Evolutionary conservation across 306 rosid genomes (phyloP), one percentile per base, ranked within the genome.

Genomic region (Quercus berberidifolia): DNA sequence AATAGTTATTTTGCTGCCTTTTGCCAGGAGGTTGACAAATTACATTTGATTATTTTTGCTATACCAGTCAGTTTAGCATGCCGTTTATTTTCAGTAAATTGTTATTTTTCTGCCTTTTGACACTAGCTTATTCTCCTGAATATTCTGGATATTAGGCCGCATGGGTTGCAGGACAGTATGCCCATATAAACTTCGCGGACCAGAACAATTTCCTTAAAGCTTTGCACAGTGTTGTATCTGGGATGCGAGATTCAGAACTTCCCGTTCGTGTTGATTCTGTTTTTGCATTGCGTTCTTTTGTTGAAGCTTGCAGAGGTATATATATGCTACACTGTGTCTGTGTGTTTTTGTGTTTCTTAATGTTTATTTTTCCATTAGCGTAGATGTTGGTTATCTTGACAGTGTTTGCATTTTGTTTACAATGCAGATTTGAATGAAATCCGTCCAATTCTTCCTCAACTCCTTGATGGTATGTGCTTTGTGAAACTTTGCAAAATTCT

Each of bases 141-240:
- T 73, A 79, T 73, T 77, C 51, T 80, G 82, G 60, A 75, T 79
- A 74, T 81, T 81, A 94, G 98, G 97, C 98, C 13, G 97, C 98
- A 71, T 94, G 98, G 98, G 98, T 94, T 80, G 92, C 97, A 2
- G 98, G 98, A 86, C 98, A 94, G 77, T 94, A 94, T 82, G 97
- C 97, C 59, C 89, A 90, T 72, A 85, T 94, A 74, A 92, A 79
- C 87, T 94, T 94, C 73, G 84, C 93, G 10, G 95, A 94, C 76
- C 93, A 90, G 83, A 88, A 92, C 88, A 94, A 92, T 86, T 94
- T 94, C 78, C 93, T 85, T 26, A 90, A 88, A 74, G 97, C 98
- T 55, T 84, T 94, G 83, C 97, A 90, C 58, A 92, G 97, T 86
- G 97, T 94, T 70, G 93, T 92, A 17, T 77, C 90, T 63, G 97